These are phyloP conservation scores for Fusarium sp. DNA, from an alignment of 2,329 filamentous ascomycete species.

Conservation along the genomic window DNA sequence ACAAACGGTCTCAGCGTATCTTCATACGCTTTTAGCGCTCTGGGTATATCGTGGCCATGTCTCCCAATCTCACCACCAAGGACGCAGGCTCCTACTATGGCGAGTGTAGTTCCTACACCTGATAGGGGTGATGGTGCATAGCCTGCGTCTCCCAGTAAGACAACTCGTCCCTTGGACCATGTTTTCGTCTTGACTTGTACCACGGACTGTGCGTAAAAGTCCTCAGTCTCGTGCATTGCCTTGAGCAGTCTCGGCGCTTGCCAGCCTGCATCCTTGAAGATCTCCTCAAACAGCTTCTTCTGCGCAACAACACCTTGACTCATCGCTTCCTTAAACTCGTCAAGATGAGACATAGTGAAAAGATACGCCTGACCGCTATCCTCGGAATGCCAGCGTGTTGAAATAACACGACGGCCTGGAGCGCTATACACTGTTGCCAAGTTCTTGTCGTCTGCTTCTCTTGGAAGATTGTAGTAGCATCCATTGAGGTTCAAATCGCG, in stretches of 20 bases:
- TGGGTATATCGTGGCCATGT: constrained; percentile 37
- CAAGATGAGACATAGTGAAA: constrained; percentile 47
- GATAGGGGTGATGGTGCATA: constrained; percentile 59
- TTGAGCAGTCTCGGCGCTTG: constrained; percentile 51
- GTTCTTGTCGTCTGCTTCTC: constrained; percentile 11
- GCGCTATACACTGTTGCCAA: constrained; percentile 27
- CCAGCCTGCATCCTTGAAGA: constrained; percentile 61
- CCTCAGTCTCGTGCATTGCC: constrained; percentile 50
- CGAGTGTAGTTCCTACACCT: constrained; percentile 61
- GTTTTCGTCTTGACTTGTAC: constrained; percentile 55
- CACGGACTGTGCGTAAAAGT: constrained; percentile 58
- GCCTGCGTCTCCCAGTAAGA: constrained; percentile 61
- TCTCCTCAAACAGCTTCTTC: constrained; percentile 53
- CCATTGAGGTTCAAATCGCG: constrained; percentile 17
- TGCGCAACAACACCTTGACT: constrained; percentile 46
- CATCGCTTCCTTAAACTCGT: constrained; percentile 41
- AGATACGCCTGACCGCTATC: constrained; percentile 44
- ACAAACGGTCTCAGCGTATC: constrained; percentile 54
- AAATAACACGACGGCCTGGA: constrained; percentile 16
- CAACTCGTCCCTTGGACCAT: constrained; percentile 53
- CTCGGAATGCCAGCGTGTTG: constrained; percentile 30
- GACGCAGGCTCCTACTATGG: constrained; percentile 60
- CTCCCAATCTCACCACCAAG: constrained; percentile 59
- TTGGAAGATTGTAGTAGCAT: constrained; percentile 21
- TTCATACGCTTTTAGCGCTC: constrained; percentile 55